Conservation (phyloP, 2,329 filamentous ascomycete genomes). For the Botrytis squamosa region DNA sequence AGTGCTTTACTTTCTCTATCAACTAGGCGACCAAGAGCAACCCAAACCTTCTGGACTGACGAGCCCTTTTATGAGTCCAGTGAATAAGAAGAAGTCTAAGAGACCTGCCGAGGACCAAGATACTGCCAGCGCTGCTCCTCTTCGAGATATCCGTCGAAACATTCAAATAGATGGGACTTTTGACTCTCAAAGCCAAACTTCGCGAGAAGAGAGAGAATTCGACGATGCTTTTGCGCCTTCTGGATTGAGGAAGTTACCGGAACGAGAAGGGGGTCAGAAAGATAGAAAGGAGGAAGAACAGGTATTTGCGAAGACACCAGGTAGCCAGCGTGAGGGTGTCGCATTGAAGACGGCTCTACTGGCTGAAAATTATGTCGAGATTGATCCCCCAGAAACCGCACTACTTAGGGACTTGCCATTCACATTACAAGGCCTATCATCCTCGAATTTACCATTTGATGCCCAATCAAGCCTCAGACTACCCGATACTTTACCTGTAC, state of each 20-base stretch:
- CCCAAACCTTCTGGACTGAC: slow-evolving; percentile 31
- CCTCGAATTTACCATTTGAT: slow-evolving; percentile 76
- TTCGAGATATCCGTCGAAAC: slow-evolving; percentile 21
- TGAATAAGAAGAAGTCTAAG: slow-evolving; percentile 26
- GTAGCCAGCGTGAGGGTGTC: slow-evolving; percentile 34
- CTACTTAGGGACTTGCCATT: slow-evolving; percentile 83
- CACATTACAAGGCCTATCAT: slow-evolving; percentile 88
- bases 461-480: slow-evolving; percentile 69
- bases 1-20: slow-evolving; percentile 86
- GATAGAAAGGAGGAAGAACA: slow-evolving; percentile 39
- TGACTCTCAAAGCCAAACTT: slow-evolving; percentile 39
- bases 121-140: slow-evolving; percentile 14
- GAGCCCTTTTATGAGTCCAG: slow-evolving; percentile 39
- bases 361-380: slow-evolving; percentile 55
- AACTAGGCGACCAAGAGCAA: slow-evolving; percentile 57
- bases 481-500: slow-evolving; percentile 75
- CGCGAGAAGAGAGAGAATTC: slow-evolving; percentile 42
- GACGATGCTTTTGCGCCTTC: slow-evolving; percentile 54
- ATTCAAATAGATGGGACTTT: slow-evolving; percentile 26
- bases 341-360: slow-evolving; percentile 53
- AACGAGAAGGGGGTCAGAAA: slow-evolving; percentile 37
- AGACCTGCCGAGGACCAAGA: slow-evolving; percentile 9
- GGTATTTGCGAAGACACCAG: slow-evolving; percentile 32
- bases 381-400: slow-evolving; percentile 62
- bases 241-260: slow-evolving; percentile 44